These are phyloP conservation scores for Pyricularia grisea DNA, from an alignment of 2,329 filamentous ascomycete genomes.

Conservation along the genomic window DNA sequence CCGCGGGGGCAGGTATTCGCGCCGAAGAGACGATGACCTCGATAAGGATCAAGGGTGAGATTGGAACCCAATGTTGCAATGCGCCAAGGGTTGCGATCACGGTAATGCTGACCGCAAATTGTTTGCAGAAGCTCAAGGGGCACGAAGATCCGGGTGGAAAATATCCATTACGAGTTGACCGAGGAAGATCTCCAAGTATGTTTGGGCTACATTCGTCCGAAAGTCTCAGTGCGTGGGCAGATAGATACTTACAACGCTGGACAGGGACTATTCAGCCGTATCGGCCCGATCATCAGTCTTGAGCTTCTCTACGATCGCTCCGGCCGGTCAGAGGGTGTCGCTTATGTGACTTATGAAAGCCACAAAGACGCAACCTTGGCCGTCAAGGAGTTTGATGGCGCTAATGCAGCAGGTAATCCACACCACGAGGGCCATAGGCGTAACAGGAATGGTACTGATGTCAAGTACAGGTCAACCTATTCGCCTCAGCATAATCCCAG, in stretches of 20 bases:
- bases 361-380: slow-evolving; percentile 64
- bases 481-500: slow-evolving; percentile 55
- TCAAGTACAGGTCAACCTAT: slow-evolving; percentile 62
- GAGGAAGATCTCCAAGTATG: slow-evolving; percentile 71
- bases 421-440: background rate
- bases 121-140: slow-evolving; percentile 25
- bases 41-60: background rate
- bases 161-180: slow-evolving; percentile 86
- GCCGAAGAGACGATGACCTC: background rate
- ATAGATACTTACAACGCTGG: slow-evolving; percentile 14
- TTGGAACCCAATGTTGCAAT: background rate
- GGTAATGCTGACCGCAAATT: background rate
- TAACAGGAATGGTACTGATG: slow-evolving; percentile 4
- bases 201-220: background rate
- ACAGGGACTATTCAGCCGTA: slow-evolving; percentile 71
- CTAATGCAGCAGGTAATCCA: slow-evolving; percentile 68
- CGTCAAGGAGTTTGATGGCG: slow-evolving; percentile 74
- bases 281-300: slow-evolving; percentile 61
- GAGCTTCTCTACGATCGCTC: slow-evolving; percentile 77
- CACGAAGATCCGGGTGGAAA: slow-evolving; percentile 73
- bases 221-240: background rate
- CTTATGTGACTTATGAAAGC: slow-evolving; percentile 71
- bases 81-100: background rate
- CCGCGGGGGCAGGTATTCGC: slow-evolving; percentile 2
- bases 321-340: slow-evolving; percentile 77